Base-by-base conservation (phyloP, 169 alveolate genomes). In the Eimeria necatrix region DNA sequence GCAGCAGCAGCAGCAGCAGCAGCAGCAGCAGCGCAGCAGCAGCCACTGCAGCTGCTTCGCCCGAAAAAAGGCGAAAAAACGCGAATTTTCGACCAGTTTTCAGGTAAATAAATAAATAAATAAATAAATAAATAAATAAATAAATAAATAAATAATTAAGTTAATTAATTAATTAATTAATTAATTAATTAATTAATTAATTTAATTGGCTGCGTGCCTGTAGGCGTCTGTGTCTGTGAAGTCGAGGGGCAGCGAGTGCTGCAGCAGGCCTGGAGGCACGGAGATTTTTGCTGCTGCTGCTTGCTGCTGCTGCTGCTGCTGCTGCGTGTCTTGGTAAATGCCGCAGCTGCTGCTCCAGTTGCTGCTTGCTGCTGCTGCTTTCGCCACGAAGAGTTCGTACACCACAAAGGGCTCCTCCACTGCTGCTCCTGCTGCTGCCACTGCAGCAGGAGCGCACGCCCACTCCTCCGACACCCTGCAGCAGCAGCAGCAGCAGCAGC, bases 261-360 rank as follows among this genome's bases (percentile, higher is more conserved):
- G n/a, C 7, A 56, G 91, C n/a, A 41, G 20, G 48, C 78, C 91
- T 0, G 16, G 41, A 0, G 73, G 59, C 7, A 83, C 53, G 26
- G 18, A 0, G n/a, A 83, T 49, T 52, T 90, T 71, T 16, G 41
- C 20, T 2, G 94, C 80, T 26, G 81, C 56, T 24, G 49, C 56
- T 71, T 49, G 22, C 59, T 49, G 26, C n/a, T n/a, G n/a, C n/a
- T 3, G 80, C 80, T 22, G 51, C 60, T 51, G 24, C 56, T 56
- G 90, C 64, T 5, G n/a, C 14, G 20, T 64, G 81, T 90, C 94
- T 49, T 51, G 80, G 51, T 90, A 90, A 52, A 90, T 51, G 4
- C 94, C 94, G 41, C 94, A 90, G 68, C 90, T 73, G 18, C 90
- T 60, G n/a, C 73, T 59, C 94, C 94, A 90, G 68, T 90, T 90